Base-by-base conservation (phyloP, 805 yeast genomes). In the Cyberlindnera misumaiensis region DNA sequence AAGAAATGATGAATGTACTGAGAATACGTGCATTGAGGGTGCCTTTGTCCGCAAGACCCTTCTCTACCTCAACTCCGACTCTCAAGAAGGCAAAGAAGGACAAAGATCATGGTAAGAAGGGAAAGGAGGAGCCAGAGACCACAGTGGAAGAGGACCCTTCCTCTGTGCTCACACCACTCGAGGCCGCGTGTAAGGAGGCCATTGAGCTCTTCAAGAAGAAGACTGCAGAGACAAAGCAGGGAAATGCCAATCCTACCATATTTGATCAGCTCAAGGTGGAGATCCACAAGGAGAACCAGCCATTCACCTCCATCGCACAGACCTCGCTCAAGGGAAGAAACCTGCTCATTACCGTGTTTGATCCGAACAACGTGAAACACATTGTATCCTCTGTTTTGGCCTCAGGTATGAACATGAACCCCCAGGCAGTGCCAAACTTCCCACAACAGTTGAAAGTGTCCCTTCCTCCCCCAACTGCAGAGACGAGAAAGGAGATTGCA, bases 341-440 rank as follows among this genome's bases (percentile, higher is more conserved):
- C 49, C 69, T 76, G 48, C 66, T 86, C 37, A 75, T 90, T n/a
- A 87, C 96, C 0, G 89, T 88, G 2, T 90, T 82, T 59, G 96
- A 90, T 53, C 95, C 95, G 6, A 70, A 69, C 36, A 72, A 84
- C 47, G 70, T 77, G 29, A 82, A 85, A 49, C 70, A 73, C 43
- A 73, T 90, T 22, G 71, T 83, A 22, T 78, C 87, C 37, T 70
- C 89, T 0, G 77, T 90, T 14, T 58, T 86, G 43, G 81, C 74
- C 1, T 68, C 89, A 0, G 73, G 75, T 9, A 62, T 85, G 55
- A 83, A 84, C 52, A 60, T 90, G 68, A 86, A 80, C 43, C 95
- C 97, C 1, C 89, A 83, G 54, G 68, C 67, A 16, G 89, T 86
- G 42, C 75, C 84, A 1, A 65, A 74, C 38, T 83, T 83, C 55